Conservation (phyloP, 2,329 filamentous ascomycete genomes). For the Paracoccidioides brasiliensis region DNA sequence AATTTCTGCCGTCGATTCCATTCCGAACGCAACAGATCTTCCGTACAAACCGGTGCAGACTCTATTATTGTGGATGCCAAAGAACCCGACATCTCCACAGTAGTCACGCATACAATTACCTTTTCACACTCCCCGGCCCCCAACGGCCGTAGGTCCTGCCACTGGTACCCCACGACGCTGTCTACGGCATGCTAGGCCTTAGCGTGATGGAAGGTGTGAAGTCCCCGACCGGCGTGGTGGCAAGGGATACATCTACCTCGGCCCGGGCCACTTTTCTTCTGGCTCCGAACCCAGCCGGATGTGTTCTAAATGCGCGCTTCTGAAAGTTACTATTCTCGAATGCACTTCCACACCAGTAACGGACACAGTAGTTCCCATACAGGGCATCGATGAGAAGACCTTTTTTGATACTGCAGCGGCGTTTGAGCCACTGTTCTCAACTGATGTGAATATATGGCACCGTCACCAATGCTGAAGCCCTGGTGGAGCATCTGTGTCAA, state of each 20-base stretch:
- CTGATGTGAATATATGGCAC: constrained; percentile 1
- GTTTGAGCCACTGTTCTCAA: constrained; percentile 13
- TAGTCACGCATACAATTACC: constrained; percentile 26
- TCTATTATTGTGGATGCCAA: background rate
- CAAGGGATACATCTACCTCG: constrained; percentile 27
- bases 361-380: constrained; percentile 20
- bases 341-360: constrained; percentile 16
- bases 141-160: constrained; percentile 17
- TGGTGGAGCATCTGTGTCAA: constrained; percentile 33
- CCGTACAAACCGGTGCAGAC: background rate
- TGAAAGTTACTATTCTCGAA: constrained; percentile 21
- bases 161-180: constrained; percentile 28
- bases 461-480: constrained; percentile 8
- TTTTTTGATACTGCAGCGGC: constrained; percentile 18
- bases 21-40: background rate
- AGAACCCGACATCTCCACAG: background rate
- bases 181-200: constrained; percentile 30
- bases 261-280: constrained; percentile 23
- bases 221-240: constrained; percentile 24
- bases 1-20: background rate
- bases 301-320: constrained; percentile 26
- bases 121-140: constrained; percentile 22
- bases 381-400: constrained; percentile 7
- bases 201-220: constrained; percentile 20
- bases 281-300: constrained; percentile 24